Base-by-base conservation (phyloP, 108 stramenopile genomes). In the Skeletonema grethae region DNA sequence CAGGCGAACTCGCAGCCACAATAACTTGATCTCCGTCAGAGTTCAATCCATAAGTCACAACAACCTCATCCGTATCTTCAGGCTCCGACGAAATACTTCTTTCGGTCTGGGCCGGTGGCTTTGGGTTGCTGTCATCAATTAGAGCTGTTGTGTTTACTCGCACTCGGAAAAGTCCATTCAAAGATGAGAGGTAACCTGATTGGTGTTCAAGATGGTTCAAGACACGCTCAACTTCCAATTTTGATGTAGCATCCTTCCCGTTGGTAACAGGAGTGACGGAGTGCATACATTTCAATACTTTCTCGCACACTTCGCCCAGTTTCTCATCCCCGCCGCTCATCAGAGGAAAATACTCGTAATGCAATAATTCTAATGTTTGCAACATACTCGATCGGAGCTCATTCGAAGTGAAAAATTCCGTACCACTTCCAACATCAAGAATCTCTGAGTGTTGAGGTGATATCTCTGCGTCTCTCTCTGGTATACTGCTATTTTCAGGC, bases 161-260 rank as follows among this genome's bases (percentile, higher is more conserved):
- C 4, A 76, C 41, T n/a, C 70, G 59, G 15, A 76, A 64, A 7
- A 76, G 39, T 31, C 30, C 34, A 15, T 76, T 76, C 30, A 70
- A 48, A 43, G 4, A 34, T 5, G 75, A 69, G 16, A 76, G 75
- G 46, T 70, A 76, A 25, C 29, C 36, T 24, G 39, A 63, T 55
- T 60, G n/a, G 25, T 76, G 61, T 41, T 76, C 75, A 20, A 76
- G 69, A 29, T 76, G 68, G 41, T 76, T 63, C 70, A 76, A 67
- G 18, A 76, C 50, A 30, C 41, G 53, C 38, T 62, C 61, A 48
- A 76, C 59, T 12, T 36, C 35, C 32, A 45, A 59, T n/a, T 56
- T 53, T 57, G 62, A 56, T 25, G 64, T 16, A 10, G 59, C 15
- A 5, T 63, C 70, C 1, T 65, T 57, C 20, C 39, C 50, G 7